phyloP scores from a whole-genome alignment of 306 rosid genomes.

The Prinsepia uniflora region DNA sequence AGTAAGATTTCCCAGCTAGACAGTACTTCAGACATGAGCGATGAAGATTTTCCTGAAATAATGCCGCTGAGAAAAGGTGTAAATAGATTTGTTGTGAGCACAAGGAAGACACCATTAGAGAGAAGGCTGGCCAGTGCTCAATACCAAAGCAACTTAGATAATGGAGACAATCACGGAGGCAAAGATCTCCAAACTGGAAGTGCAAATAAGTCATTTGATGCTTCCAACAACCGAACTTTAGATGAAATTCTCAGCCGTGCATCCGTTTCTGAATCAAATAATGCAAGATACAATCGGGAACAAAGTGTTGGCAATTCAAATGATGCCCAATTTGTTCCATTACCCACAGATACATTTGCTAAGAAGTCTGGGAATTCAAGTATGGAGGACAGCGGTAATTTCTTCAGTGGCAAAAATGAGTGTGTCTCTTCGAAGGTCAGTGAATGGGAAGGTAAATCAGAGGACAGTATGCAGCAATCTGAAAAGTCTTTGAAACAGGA shows the following conservation, averaged over 20 bases:
- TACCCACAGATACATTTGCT: constrained; percentile 46
- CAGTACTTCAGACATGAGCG: constrained; percentile 55
- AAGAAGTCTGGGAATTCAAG: constrained; percentile 42
- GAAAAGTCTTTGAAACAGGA: constrained; percentile 29
- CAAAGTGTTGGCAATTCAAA: constrained; percentile 31
- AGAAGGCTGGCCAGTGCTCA: constrained; percentile 66
- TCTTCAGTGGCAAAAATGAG: constrained; percentile 12
- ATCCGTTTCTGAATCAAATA: constrained; percentile 33
- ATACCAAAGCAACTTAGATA: constrained; percentile 49
- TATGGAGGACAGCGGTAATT: constrained; percentile 30
- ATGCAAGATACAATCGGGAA: constrained; percentile 24
- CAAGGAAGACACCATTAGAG: constrained; percentile 78
- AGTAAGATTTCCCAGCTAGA: constrained; percentile 84
- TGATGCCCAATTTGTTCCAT: constrained; percentile 51
- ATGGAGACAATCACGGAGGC: constrained; percentile 28
- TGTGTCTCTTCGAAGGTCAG: not conserved
- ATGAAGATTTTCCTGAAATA: constrained; percentile 94
- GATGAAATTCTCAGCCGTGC: constrained; percentile 36
- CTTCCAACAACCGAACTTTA: constrained; percentile 19
- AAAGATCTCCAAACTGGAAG: constrained; percentile 28
- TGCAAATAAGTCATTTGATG: constrained; percentile 23
- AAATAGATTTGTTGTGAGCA: constrained; percentile 90
- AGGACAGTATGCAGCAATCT: constrained; percentile 23
- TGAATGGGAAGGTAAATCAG: constrained; percentile 8
- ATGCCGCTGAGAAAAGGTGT: constrained; percentile 96